Base-by-base conservation (phyloP, 352 stramenopile genomes). In the Globisporangium viniferum region DNA sequence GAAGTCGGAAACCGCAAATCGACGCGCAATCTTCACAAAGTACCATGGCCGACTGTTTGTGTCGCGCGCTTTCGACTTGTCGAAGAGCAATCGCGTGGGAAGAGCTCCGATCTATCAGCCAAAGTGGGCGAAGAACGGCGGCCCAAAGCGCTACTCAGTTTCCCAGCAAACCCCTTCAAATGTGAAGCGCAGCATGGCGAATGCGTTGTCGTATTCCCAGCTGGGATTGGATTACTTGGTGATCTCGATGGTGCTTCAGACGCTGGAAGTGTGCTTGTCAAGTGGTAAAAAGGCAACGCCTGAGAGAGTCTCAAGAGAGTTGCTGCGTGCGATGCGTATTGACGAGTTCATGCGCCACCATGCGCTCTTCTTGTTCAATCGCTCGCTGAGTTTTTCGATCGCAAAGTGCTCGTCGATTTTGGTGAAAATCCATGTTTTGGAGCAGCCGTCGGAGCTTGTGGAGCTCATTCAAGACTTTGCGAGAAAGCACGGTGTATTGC, bases 291-390 rank as follows among this genome's bases (percentile, higher is more conserved):
- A 94, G 39, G 84, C 88, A 55, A 92, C 88, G 2, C 88, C 88
- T 0, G 88, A 96, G 75, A 72, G 84, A 59, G 84, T 96, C 18
- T 73, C 78, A 15, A 79, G 77, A 22, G 84, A 94, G 71, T 62
- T 96, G 54, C 75, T 96, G 57, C 82, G 86, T 63, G 83, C 86
- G 14, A 96, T 96, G 88, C 84, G 81, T 33, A 83, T 96, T 53
- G 86, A 94, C 58, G 86, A 94, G 36, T 96, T 96, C 71, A 92
- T 87, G 75, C 84, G 86, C 5, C 88, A 96, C 59, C 81, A 96
- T 68, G 86, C 86, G 36, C 66, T 96, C 20, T 96, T 96, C 68
- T 64, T 94, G 33, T 92, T 89, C 68, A 96, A 93, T 33, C 82
- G 88, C n/a, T 94, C 85, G 59, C 59, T 96, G 62, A 93, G 84